These are phyloP conservation scores for Aspergillus phoenicis DNA, from an alignment of 2,329 filamentous ascomycete species.

Conservation along the genomic window DNA sequence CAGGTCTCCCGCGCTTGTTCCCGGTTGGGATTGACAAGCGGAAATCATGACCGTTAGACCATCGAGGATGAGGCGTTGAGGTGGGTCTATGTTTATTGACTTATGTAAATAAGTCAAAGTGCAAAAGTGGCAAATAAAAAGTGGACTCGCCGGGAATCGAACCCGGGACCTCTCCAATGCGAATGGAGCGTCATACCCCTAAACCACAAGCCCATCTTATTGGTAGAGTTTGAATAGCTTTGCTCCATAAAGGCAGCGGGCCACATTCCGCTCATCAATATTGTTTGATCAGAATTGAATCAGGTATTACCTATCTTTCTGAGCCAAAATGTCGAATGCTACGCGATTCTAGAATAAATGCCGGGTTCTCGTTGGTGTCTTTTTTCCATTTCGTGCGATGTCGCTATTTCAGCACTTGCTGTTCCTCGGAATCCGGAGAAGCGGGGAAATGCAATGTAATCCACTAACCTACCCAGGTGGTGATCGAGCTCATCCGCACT, in stretches of 20 bases:
- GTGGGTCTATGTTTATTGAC: fast-evolving
- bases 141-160: slow-evolving; percentile 17
- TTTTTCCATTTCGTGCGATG: too few relatives aligned
- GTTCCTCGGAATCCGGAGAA: too few relatives aligned
- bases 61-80: background rate
- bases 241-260: background rate
- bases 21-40: background rate
- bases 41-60: slow-evolving; percentile 14
- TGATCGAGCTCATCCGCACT: too few relatives aligned
- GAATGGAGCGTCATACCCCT: slow-evolving; percentile 18
- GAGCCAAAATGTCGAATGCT: too few relatives aligned
- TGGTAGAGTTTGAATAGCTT: background rate
- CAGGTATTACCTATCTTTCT: too few relatives aligned
- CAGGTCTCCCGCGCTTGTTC: slow-evolving; percentile 13
- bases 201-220: slow-evolving; percentile 17
- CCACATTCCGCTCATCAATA: too few relatives aligned
- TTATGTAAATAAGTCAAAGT: background rate
- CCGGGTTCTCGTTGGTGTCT: too few relatives aligned
- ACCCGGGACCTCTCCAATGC: slow-evolving; percentile 18
- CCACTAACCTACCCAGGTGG: too few relatives aligned
- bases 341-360: too few relatives aligned
- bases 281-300: too few relatives aligned
- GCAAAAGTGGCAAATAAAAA: background rate
- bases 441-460: too few relatives aligned
- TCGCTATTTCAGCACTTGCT: too few relatives aligned